Evolutionary conservation across 176 grass and related monocot genomes (phyloP), one percentile per base, ranked within the genome.

Genomic region (Leersia perrieri): DNA sequence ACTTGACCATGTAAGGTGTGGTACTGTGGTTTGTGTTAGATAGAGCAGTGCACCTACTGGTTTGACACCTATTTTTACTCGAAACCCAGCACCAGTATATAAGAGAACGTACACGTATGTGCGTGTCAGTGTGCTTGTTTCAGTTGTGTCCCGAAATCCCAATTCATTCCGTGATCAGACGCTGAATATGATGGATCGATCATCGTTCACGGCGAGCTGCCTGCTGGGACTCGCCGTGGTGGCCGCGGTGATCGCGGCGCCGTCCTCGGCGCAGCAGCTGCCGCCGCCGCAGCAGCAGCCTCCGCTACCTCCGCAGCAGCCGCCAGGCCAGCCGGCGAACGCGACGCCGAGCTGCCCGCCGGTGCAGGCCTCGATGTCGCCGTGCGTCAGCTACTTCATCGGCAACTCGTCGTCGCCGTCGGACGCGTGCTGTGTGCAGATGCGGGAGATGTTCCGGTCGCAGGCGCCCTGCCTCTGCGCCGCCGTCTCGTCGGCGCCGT

Each of bases 361-460:
- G 9, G 53, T 74, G 33, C 73, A 67, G 44, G 51, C 78, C 25
- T 87, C 86, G 13, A 76, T 94, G 71, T 64, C 81, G 11, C 74
- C 92, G 22, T 97, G 94, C 87, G 20, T 90, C 10, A 83, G 39
- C 81, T 94, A 82, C 82, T 62, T 97, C 72, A 82, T 67, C 5
- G 85, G 91, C 81, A 94, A 94, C 87, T 75, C 86, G 0, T 88
- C 91, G 36, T 31, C 91, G 20, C 94, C 94, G n/a, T 81, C 91
- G 11, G 66, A 78, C 35, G 88, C 47, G 34, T 97, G 94, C 84
- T 97, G 94, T 82, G 25, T 32, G 25, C 82, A 85, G 75, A 80
- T 94, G 3, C 36, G 36, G 33, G 32, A 60, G 70, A 65, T 94
- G 72, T 82, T 92, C 62, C 75, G 92, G 80, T 79, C 89, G 18